Evolutionary conservation across 1,139 yeast genomes (phyloP).

Genomic region (Schizosaccharomyces versatilis): DNA sequence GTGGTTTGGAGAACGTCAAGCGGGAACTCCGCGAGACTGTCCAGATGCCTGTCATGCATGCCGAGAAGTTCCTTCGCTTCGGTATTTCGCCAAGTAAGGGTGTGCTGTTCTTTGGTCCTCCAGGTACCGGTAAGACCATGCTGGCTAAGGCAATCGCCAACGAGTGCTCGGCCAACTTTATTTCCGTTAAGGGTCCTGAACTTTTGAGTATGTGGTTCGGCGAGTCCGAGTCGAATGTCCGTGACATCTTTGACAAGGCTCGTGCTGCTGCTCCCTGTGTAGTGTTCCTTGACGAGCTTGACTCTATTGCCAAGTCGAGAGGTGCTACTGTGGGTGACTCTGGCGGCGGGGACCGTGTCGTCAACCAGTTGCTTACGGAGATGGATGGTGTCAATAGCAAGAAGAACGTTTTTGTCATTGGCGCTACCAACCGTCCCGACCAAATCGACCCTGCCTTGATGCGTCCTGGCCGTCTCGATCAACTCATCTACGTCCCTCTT

Average conservation of each 20-base stretch:
- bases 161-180: conserved; percentile 89
- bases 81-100: conserved; percentile 96
- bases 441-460: conserved; percentile 95
- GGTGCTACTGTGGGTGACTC: conserved; percentile 88
- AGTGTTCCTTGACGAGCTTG: conserved; percentile 90
- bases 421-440: conserved; percentile 90
- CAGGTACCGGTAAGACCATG: conserved; percentile 97
- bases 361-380: conserved; percentile 89
- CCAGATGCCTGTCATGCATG: conserved; percentile 94
- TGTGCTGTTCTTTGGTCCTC: conserved; percentile 95
- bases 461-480: conserved; percentile 98
- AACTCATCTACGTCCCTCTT: conserved; percentile 90
- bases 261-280: conserved; percentile 98
- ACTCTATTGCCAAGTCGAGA: conserved; percentile 92
- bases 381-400: conserved; percentile 99
- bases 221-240: conserved; percentile 89
- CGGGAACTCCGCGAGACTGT: conserved; percentile 94
- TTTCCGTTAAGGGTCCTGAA: conserved; percentile 93
- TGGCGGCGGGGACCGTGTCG: conserved; percentile 98
- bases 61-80: conserved; percentile 93
- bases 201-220: conserved; percentile 97
- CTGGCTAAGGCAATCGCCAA: conserved; percentile 97
- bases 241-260: conserved; percentile 94
- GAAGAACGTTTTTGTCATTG: conserved; percentile 94
- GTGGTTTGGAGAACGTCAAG: conserved; percentile 89